Conservation (phyloP, 1,284 basidiomycete species). For the Malassezia obtusa region DNA sequence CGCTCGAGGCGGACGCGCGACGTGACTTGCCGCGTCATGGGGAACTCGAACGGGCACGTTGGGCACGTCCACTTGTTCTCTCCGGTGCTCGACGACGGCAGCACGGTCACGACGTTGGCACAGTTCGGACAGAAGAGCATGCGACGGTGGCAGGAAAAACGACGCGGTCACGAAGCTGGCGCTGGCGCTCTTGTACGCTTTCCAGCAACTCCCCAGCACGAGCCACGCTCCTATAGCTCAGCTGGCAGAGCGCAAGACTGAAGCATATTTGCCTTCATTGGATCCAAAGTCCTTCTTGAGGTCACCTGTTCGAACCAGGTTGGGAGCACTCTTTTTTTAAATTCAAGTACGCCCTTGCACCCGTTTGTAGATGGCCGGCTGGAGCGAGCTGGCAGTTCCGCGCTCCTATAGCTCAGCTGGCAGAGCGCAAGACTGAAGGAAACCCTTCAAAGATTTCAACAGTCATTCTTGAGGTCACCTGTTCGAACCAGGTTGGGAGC, state of each 20-base stretch:
- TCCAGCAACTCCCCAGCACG: background rate
- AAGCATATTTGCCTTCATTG: conserved; percentile 12
- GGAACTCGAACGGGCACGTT: conserved; percentile 89
- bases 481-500: conserved; percentile 23
- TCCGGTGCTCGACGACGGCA: conserved; percentile 53
- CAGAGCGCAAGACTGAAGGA: conserved; percentile 21
- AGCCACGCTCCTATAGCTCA: conserved; percentile 17
- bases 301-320: conserved; percentile 22
- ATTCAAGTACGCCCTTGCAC: too few relatives aligned
- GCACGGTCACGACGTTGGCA: conserved; percentile 70
- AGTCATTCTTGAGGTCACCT: conserved; percentile 21
- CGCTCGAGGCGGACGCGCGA: conserved; percentile 28
- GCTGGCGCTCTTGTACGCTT: background rate
- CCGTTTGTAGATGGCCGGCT: too few relatives aligned
- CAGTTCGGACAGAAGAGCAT: conserved; percentile 96
- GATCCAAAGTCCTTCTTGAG: conserved; percentile 19
- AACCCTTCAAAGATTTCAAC: conserved; percentile 7
- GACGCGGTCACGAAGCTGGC: too few relatives aligned
- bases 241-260: conserved; percentile 22
- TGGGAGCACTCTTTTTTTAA: conserved; percentile 17
- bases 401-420: conserved; percentile 20
- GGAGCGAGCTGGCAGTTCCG: too few relatives aligned
- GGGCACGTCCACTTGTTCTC: conserved; percentile 83
- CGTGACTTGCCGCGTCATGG: conserved; percentile 65
- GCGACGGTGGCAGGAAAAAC: background rate